Conservation (phyloP, 768 basidiomycete genomes). For the Mycena polygramma region DNA sequence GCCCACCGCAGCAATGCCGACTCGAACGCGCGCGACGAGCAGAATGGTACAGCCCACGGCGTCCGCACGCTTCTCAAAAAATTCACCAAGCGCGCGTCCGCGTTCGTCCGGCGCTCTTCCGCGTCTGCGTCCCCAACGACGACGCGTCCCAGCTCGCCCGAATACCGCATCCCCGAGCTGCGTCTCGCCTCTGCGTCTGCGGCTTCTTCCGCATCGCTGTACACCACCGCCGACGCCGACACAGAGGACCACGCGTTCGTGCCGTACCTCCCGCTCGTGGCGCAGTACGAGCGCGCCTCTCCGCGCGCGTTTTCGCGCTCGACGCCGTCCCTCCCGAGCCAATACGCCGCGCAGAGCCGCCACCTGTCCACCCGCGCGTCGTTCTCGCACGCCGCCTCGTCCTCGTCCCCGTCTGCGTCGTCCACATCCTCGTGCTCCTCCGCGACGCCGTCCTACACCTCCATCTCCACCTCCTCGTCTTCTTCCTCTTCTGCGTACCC, state of each 20-base stretch:
- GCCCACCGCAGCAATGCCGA: background rate
- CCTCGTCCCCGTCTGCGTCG: background rate
- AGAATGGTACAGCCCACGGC: background rate
- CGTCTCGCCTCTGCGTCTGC: background rate
- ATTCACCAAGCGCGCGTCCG: slow-evolving; percentile 21
- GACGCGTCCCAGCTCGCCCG: slow-evolving; percentile 16
- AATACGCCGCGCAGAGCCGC: background rate
- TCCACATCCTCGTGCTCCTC: background rate
- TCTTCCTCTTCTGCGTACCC: too few species aligned
- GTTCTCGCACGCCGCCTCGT: background rate
- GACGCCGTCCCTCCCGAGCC: slow-evolving; percentile 13
- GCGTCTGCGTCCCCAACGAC: too few species aligned
- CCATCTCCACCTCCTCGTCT: too few species aligned
- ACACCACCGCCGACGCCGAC: too few species aligned
- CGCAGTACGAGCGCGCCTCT: slow-evolving; percentile 23
- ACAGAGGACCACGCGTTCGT: too few species aligned
- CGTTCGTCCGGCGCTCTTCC: slow-evolving; percentile 20
- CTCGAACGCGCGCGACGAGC: background rate
- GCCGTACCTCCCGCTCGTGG: slow-evolving; percentile 26
- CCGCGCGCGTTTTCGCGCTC: background rate
- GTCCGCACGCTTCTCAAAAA: slow-evolving; percentile 21
- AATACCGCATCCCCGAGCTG: slow-evolving; percentile 24
- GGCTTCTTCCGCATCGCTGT: background rate
- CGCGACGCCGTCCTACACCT: too few species aligned
- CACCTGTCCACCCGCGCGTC: background rate